These are phyloP conservation scores for Silene vulgaris DNA, from an alignment of 179 eudicot genomes.

Conservation along the genomic window DNA sequence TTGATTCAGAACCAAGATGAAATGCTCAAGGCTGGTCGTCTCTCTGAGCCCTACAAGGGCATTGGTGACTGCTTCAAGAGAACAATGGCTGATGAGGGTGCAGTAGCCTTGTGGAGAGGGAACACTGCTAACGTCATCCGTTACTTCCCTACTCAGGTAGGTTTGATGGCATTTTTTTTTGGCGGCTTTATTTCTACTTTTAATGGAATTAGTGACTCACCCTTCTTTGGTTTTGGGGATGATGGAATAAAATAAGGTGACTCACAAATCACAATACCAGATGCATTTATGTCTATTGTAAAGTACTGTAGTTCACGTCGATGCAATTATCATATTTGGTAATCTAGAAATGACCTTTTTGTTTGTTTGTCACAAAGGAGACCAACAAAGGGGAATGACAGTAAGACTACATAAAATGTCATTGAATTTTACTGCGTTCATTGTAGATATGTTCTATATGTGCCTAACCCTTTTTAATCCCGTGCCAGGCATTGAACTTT, in stretches of 20 bases:
- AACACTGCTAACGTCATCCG: conserved; percentile 78
- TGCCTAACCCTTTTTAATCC: neutral
- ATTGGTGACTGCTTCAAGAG: conserved; percentile 65
- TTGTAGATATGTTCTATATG: neutral
- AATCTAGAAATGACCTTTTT: neutral
- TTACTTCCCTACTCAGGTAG: conserved; percentile 82
- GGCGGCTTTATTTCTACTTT: neutral
- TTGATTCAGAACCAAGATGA: conserved; percentile 81
- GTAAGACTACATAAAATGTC: too few species aligned
- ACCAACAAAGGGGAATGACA: too few species aligned
- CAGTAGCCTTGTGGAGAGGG: conserved; percentile 62
- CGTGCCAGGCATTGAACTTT: conserved; percentile 71
- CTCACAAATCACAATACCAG: too few species aligned
- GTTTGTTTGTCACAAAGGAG: neutral
- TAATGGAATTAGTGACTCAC: too few species aligned
- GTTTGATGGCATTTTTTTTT: neutral
- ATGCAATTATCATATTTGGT: neutral
- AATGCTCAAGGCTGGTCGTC: conserved; percentile 71
- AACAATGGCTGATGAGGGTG: conserved; percentile 56
- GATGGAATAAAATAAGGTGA: too few species aligned
- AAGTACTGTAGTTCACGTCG: too few species aligned
- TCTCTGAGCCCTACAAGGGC: conserved; percentile 72
- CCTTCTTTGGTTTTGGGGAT: too few species aligned
- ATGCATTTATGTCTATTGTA: too few species aligned
- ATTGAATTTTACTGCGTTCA: too few species aligned